Conservation (phyloP, 371 early-diverging fungal genomes). For the Chytridium lagenaria region DNA sequence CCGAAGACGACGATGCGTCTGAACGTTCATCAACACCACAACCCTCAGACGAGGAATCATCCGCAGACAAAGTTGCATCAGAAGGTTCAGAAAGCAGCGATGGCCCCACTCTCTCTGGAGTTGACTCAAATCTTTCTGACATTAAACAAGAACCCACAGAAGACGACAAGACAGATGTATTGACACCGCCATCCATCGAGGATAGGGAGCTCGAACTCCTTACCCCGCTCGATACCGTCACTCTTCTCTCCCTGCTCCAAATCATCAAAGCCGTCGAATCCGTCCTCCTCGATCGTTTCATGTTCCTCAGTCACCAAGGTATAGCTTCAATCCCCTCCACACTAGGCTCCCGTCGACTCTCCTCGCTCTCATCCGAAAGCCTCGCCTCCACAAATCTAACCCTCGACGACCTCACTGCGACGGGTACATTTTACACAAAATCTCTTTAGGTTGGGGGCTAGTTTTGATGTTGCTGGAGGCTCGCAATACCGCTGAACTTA, state of each 20-base stretch:
- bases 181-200: background rate
- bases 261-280: constrained; percentile 20
- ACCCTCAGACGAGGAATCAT: background rate
- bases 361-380: background rate
- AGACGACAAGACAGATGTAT: background rate
- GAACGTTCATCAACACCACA: background rate
- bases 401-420: background rate
- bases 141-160: background rate
- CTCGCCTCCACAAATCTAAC: background rate
- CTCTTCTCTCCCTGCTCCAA: constrained; percentile 12
- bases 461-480: constrained; percentile 14
- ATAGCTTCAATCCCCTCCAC: background rate
- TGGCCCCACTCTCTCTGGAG: background rate
- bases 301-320: background rate
- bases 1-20: background rate
- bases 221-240: background rate
- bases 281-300: constrained; percentile 16
- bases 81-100: background rate
- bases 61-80: background rate
- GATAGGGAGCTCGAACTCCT: constrained; percentile 19
- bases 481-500: constrained; percentile 1
- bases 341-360: background rate
- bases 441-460: constrained; percentile 22
- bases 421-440: constrained; percentile 18
- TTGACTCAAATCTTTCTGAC: background rate